Conservation (phyloP, 768 basidiomycete species). For the Trametopsis cervina region DNA sequence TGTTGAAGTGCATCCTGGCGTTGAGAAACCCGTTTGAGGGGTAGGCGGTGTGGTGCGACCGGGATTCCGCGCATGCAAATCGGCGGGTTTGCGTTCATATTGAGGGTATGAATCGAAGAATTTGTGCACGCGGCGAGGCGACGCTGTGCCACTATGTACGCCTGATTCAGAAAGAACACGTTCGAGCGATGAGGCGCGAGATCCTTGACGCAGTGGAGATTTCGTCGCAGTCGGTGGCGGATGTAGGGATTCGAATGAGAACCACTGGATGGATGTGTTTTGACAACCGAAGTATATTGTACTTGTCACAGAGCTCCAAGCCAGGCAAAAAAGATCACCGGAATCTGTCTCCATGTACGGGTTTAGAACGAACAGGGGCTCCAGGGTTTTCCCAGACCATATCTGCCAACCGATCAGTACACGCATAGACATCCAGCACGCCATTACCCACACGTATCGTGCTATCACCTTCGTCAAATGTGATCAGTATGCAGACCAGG, state of each 20-base stretch:
- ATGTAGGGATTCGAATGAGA: conserved; percentile 38
- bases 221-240: not conserved
- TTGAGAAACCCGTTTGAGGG: conserved; percentile 4
- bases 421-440: not conserved
- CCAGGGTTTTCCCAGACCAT: conserved; percentile 70
- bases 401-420: too few species aligned
- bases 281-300: conserved; percentile 87
- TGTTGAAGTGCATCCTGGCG: conserved; percentile 1
- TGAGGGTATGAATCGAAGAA: conserved; percentile 91
- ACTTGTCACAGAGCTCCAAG: conserved; percentile 62
- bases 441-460: conserved; percentile 61
- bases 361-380: conserved; percentile 62
- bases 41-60: conserved; percentile 20
- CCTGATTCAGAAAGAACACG: conserved; percentile 11
- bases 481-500: not conserved
- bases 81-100: conserved; percentile 59
- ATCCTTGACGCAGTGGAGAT: not conserved
- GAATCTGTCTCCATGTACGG: conserved; percentile 77
- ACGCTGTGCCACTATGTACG: conserved; percentile 24
- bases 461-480: conserved; percentile 59
- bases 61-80: conserved; percentile 58
- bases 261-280: conserved; percentile 91
- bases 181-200: conserved; percentile 9
- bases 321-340: conserved; percentile 83
- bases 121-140: conserved; percentile 58